Evolutionary conservation across 2,329 filamentous ascomycete genomes (phyloP).

Genomic region (Chaetomium sp.): DNA sequence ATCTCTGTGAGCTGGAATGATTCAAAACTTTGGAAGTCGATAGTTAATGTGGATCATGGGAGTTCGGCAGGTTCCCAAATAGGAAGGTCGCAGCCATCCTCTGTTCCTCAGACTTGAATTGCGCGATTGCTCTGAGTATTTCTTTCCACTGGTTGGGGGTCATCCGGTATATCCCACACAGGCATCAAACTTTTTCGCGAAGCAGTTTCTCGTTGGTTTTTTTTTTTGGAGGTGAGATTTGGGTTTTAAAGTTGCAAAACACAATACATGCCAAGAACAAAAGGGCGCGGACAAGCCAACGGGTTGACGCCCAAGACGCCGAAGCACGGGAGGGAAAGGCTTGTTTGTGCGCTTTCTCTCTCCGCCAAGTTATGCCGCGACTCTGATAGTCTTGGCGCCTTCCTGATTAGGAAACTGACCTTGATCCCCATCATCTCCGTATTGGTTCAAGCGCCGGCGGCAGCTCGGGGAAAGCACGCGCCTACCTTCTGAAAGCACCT

Average conservation of each 20-base stretch:
- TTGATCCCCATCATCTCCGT: neutral
- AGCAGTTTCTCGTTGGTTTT: neutral
- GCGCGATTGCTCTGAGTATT: too few species aligned
- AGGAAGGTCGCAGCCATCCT: slow-evolving; percentile 6
- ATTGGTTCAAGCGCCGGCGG: neutral
- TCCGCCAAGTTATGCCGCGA: slow-evolving; percentile 4
- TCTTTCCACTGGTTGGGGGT: too few species aligned
- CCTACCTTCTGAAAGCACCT: neutral
- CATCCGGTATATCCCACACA: too few species aligned
- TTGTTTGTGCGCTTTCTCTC: neutral
- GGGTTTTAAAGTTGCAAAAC: neutral
- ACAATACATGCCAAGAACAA: slow-evolving; percentile 2
- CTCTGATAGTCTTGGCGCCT: slow-evolving; percentile 9
- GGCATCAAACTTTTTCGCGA: too few species aligned
- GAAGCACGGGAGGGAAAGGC: neutral
- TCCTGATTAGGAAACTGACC: slow-evolving; percentile 4
- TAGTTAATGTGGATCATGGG: neutral
- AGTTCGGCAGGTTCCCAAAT: slow-evolving; percentile 2
- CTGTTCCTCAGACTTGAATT: too few species aligned
- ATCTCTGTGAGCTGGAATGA: too few species aligned
- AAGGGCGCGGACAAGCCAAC: neutral
- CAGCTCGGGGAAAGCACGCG: slow-evolving; percentile 1
- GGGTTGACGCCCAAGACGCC: neutral
- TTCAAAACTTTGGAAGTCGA: too few species aligned
- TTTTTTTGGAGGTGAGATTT: neutral